A percentile compares a stretch with the other conserved stretches of the same genome.
These are phyloP conservation scores for Pestalotiopsis sp. DNA, from an alignment of 2,329 filamentous ascomycete species.

Conservation along the genomic window DNA sequence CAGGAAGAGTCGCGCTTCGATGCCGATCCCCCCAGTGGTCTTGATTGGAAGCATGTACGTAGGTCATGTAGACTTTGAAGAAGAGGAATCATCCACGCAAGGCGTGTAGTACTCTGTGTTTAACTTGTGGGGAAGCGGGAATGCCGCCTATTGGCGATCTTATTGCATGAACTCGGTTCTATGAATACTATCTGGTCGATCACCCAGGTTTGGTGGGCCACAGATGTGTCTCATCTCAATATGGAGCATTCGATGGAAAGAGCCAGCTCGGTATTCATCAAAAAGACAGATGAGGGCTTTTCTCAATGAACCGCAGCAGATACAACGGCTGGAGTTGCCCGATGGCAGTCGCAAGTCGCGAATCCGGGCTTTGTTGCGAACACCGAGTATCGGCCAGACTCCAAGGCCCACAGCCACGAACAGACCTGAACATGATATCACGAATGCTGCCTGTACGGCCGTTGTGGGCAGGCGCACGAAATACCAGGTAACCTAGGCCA, in stretches of 20 bases:
- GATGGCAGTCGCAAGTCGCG: not conserved
- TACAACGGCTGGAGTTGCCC: not conserved
- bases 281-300: no score
- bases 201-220: no score
- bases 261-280: no score
- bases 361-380: not conserved
- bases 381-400: not conserved
- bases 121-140: conserved; percentile 6
- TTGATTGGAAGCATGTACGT: not conserved
- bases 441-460: not conserved
- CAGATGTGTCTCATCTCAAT: no score
- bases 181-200: not conserved
- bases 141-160: not conserved
- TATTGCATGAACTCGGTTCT: not conserved
- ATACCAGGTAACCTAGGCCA: not conserved
- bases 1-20: not conserved
- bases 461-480: not conserved
- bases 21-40: not conserved
- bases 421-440: not conserved
- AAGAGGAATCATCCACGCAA: no score
- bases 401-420: not conserved
- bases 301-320: not conserved
- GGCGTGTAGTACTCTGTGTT: not conserved
- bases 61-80: no score
- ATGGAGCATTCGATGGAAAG: no score